Evolutionary conservation across 2,329 filamentous ascomycete genomes (phyloP).

Genomic region (Phaeophleospora eucalypticola): DNA sequence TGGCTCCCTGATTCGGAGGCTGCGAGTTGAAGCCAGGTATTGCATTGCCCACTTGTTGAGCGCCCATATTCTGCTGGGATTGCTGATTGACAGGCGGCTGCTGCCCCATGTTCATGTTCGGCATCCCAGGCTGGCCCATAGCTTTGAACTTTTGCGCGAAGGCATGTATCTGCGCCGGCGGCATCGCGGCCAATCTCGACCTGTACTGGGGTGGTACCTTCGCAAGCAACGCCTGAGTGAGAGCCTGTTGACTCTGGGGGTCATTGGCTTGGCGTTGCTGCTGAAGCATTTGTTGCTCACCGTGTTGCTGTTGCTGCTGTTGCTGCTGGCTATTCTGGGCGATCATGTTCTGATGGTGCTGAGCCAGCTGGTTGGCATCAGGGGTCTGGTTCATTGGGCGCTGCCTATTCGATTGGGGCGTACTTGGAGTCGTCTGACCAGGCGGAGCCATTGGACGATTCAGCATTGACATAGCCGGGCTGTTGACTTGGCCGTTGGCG

Average conservation of each 20-base stretch:
- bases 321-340: slow-evolving; percentile 35
- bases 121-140: slow-evolving; percentile 1
- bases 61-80: slow-evolving; percentile 9
- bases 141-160: slow-evolving; percentile 12
- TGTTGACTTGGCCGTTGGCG: slow-evolving; percentile 27
- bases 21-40: slow-evolving; percentile 21
- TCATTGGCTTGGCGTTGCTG: background rate
- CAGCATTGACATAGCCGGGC: slow-evolving; percentile 48
- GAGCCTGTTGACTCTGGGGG: background rate
- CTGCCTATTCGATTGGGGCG: slow-evolving; percentile 31
- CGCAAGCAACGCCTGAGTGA: slow-evolving; percentile 9
- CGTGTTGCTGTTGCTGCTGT: slow-evolving; percentile 20
- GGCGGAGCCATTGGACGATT: slow-evolving; percentile 47
- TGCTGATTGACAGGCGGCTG: slow-evolving; percentile 2
- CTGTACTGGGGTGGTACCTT: slow-evolving; percentile 17
- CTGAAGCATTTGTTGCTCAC: slow-evolving; percentile 26
- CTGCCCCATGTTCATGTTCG: slow-evolving; percentile 3
- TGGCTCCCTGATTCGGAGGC: slow-evolving; percentile 12
- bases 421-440: slow-evolving; percentile 35
- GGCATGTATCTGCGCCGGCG: slow-evolving; percentile 12
- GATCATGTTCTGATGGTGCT: slow-evolving; percentile 32
- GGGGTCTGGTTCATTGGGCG: slow-evolving; percentile 26
- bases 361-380: slow-evolving; percentile 22
- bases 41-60: slow-evolving; percentile 18
- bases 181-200: slow-evolving; percentile 14